phyloP scores from a whole-genome alignment of 208 protist genomes.

The Crithidia mellificae region DNA sequence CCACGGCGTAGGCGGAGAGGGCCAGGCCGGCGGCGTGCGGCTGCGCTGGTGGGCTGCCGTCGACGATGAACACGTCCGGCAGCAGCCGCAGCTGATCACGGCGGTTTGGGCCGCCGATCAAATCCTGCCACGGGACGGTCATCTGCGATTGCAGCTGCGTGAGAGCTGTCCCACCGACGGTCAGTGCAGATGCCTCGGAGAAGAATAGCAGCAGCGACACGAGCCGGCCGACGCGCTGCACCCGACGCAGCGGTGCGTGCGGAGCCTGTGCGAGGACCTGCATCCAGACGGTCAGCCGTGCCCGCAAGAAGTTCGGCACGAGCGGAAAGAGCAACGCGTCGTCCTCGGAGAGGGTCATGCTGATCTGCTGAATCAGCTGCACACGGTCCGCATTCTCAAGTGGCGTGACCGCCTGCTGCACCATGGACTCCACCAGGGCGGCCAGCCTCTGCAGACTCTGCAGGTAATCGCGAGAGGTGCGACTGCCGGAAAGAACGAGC shows the following conservation, averaged over 20 bases:
- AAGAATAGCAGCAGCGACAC: conserved; percentile 62
- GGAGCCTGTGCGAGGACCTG: conserved; percentile 36
- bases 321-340: conserved; percentile 56
- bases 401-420: conserved; percentile 15
- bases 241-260: conserved; percentile 32
- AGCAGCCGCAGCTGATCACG: conserved; percentile 32
- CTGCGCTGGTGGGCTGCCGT: background rate
- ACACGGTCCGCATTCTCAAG: conserved; percentile 28
- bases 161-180: conserved; percentile 30
- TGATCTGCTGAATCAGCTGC: conserved; percentile 42
- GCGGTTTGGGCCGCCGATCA: conserved; percentile 33
- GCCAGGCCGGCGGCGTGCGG: background rate
- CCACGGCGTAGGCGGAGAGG: conserved; percentile 23
- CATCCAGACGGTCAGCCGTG: conserved; percentile 41
- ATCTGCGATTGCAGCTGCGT: conserved; percentile 28
- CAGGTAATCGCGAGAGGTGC: conserved; percentile 57
- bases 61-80: conserved; percentile 9
- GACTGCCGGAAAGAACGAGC: conserved; percentile 40
- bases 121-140: conserved; percentile 37
- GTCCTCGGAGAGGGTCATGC: conserved; percentile 46
- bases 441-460: conserved; percentile 35
- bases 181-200: conserved; percentile 36
- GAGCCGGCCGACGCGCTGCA: conserved; percentile 43
- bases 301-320: conserved; percentile 47
- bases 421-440: conserved; percentile 15